Evolutionary conservation across 768 basidiomycete genomes (phyloP), one percentile per base, ranked within the genome.

Genomic region (Leccinum arenicola): DNA sequence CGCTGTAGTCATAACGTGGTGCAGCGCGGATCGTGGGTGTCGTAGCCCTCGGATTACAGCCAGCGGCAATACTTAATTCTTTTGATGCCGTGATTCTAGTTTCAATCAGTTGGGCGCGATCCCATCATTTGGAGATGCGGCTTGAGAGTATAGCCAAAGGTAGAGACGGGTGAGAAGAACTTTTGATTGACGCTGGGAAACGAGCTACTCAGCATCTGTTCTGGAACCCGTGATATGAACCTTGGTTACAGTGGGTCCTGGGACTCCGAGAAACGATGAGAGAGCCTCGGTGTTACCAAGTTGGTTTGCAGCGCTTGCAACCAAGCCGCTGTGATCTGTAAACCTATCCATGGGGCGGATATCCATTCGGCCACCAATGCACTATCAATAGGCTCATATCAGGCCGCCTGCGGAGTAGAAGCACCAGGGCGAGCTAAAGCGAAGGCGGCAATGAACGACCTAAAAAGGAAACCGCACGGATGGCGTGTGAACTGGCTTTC

Each of bases 81-180:
- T 52, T 33, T 29, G 35, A 50, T 48, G n/a, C 55, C 56, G 55
- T 63, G 8, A 38, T 52, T 31, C 49, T 21, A 66, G 4, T 45
- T 50, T 31, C 49, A 27, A 66, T 66, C 61, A 60, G 23, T 52
- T 56, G 9, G 50, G 43, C 17, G 5, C 66, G 64, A 65, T 64
- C 49, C 57, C 56, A 65, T 65, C 64, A 63, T 23, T 53, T 52
- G 50, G 25, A 31, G 55, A 47, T 11, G 19, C 11, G 35, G 35
- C 40, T 35, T 23, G 57, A 25, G 12, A 47, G 35, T 57, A 56
- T 50, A 51, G 50, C 54, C 58, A 11, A 60, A 10, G 50, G 36
- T 2, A 40, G n/a, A 36, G 21, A 52, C 31, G 23, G 36, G n/a
- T 45, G 17, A 9, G 21, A 15, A 15, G 38, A 3, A n/a, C 15